A percentile compares a stretch with the other conserved stretches of the same genome.
These are phyloP conservation scores for Stemphylium vesicarium DNA, from an alignment of 2,329 filamentous ascomycete species.

Conservation along the genomic window DNA sequence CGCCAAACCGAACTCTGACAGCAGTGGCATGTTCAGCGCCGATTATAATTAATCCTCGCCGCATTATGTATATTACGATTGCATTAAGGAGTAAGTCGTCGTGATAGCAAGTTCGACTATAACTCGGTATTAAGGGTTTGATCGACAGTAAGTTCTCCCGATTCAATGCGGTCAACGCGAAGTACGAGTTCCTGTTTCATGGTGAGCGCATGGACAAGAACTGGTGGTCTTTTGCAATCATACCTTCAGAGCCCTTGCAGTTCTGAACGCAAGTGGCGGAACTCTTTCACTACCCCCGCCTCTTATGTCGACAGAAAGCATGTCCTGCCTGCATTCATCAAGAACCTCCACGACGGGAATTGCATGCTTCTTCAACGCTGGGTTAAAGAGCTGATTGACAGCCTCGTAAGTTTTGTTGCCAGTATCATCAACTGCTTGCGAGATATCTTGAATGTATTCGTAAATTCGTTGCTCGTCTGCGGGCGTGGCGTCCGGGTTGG, in stretches of 20 bases:
- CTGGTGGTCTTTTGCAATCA: not conserved
- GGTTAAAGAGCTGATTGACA: slow-evolving; percentile 55
- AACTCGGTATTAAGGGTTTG: slow-evolving; percentile 42
- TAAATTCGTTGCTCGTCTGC: slow-evolving; percentile 60
- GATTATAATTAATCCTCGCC: slow-evolving; percentile 18
- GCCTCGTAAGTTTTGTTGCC: slow-evolving; percentile 67
- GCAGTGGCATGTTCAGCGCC: slow-evolving; percentile 15
- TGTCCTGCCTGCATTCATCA: slow-evolving; percentile 67
- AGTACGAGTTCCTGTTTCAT: slow-evolving; percentile 48
- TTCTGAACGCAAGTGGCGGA: slow-evolving; percentile 85
- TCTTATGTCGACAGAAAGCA: slow-evolving; percentile 67
- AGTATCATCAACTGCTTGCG: slow-evolving; percentile 72
- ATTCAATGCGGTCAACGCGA: slow-evolving; percentile 51
- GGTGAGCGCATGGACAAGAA: slow-evolving; percentile 16
- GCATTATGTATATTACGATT: not conserved
- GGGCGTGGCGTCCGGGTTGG: slow-evolving; percentile 34
- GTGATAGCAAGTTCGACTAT: slow-evolving; percentile 17
- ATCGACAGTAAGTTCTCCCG: slow-evolving; percentile 46
- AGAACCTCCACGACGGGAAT: slow-evolving; percentile 63
- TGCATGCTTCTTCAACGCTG: slow-evolving; percentile 59
- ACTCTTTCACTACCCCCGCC: slow-evolving; percentile 69
- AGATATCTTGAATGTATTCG: slow-evolving; percentile 73
- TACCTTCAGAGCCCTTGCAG: slow-evolving; percentile 79
- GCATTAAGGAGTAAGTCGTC: slow-evolving; percentile 1
- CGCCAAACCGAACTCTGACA: not conserved